Evolutionary conservation across 306 rosid genomes (phyloP).

Genomic region (Biancaea sappan): DNA sequence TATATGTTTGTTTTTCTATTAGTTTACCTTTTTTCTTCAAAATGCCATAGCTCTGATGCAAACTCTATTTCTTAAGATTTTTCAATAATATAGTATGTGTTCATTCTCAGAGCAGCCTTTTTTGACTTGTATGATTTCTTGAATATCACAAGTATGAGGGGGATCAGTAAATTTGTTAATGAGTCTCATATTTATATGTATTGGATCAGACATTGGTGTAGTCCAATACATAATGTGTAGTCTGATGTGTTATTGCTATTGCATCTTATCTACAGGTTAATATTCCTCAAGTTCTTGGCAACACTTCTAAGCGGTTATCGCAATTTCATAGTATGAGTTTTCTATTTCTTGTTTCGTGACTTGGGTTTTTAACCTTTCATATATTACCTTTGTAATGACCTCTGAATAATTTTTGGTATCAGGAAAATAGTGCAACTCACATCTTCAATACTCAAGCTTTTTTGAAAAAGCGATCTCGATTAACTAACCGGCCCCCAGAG

Average conservation of each 20-base stretch:
- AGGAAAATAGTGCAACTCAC: slow-evolving; percentile 82
- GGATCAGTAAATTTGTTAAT: slow-evolving; percentile 12
- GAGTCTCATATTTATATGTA: slow-evolving; percentile 19
- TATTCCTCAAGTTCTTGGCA: slow-evolving; percentile 93
- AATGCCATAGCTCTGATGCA: background rate
- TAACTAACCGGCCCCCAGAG: slow-evolving; percentile 83
- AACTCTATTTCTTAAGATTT: background rate
- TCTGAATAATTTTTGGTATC: slow-evolving; percentile 36
- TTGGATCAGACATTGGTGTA: slow-evolving; percentile 20
- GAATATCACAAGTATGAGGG: background rate
- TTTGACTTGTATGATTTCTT: slow-evolving; percentile 8
- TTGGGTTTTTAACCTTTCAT: slow-evolving; percentile 32
- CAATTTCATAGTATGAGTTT: slow-evolving; percentile 80
- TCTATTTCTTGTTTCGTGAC: slow-evolving; percentile 31
- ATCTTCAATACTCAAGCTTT: slow-evolving; percentile 90
- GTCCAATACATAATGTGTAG: slow-evolving; percentile 7
- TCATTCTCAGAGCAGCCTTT: slow-evolving; percentile 26
- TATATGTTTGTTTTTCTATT: background rate
- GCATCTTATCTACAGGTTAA: slow-evolving; percentile 68
- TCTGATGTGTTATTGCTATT: slow-evolving; percentile 32
- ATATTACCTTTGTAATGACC: slow-evolving; percentile 4
- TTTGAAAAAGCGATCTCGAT: slow-evolving; percentile 85
- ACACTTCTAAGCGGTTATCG: slow-evolving; percentile 94
- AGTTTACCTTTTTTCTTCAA: slow-evolving; percentile 1
- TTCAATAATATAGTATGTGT: background rate